Evolutionary conservation across 1,284 basidiomycete genomes (phyloP).

Genomic region (Puccinia novopanici): DNA sequence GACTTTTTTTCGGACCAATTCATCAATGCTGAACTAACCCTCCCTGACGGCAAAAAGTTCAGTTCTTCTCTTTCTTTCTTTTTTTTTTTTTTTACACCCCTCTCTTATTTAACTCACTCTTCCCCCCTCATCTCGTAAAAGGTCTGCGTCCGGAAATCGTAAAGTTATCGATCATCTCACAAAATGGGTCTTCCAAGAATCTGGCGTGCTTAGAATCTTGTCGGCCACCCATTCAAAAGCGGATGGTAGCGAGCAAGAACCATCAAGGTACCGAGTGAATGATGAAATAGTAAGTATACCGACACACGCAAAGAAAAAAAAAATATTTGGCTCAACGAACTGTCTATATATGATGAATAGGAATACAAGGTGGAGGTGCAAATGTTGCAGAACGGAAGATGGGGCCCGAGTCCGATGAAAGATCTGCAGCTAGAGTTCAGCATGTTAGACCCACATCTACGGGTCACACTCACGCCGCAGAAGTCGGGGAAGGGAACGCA

Average conservation of each 20-base stretch:
- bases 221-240: conserved; percentile 70
- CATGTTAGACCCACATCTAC: conserved; percentile 94
- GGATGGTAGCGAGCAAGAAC: conserved; percentile 62
- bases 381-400: conserved; percentile 67
- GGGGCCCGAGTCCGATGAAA: conserved; percentile 71
- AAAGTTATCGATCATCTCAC: conserved; percentile 74
- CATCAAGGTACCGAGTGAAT: conserved; percentile 78
- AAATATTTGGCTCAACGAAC: background rate
- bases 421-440: conserved; percentile 93
- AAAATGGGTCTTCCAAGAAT: conserved; percentile 89
- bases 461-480: conserved; percentile 70
- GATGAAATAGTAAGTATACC: conserved; percentile 70
- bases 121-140: background rate
- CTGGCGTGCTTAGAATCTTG: conserved; percentile 76
- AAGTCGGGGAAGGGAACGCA: conserved; percentile 63
- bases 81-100: background rate
- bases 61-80: conserved; percentile 5
- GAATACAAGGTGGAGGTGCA: conserved; percentile 74
- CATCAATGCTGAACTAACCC: conserved; percentile 25
- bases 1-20: conserved; percentile 69
- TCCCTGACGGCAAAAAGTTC: conserved; percentile 44
- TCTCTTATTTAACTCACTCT: no score
- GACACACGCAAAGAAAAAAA: no score
- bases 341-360: conserved; percentile 61
- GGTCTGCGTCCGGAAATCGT: conserved; percentile 66